Percentiles rank a stretch among this genome's conserved stretches.
Evolutionary conservation across 2,329 filamentous ascomycete genomes (phyloP).

Genomic region (Alternaria sp.): DNA sequence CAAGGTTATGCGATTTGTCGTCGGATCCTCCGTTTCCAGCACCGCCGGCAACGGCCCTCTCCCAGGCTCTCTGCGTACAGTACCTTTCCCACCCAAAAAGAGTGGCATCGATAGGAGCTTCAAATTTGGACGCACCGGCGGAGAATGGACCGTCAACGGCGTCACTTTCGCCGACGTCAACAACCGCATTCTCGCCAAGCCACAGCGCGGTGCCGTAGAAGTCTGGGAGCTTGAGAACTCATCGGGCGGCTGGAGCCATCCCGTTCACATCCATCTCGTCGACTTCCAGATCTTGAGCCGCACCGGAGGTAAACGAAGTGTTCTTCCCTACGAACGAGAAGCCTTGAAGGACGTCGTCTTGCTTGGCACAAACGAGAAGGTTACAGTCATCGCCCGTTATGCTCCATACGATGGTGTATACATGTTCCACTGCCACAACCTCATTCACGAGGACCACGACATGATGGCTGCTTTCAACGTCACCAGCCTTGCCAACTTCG

Average conservation of each 20-base stretch:
- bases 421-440: conserved; percentile 58
- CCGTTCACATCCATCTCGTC: conserved; percentile 65
- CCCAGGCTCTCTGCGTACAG: conserved; percentile 34
- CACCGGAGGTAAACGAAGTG: conserved; percentile 50
- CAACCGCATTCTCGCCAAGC: conserved; percentile 47
- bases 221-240: conserved; percentile 55
- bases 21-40: conserved; percentile 45
- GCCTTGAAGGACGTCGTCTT: conserved; percentile 66
- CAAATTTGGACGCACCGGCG: conserved; percentile 38
- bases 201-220: conserved; percentile 44
- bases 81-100: conserved; percentile 43
- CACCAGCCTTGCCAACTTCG: conserved; percentile 41
- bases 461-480: conserved; percentile 57
- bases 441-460: conserved; percentile 55
- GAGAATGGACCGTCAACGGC: conserved; percentile 50
- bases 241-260: conserved; percentile 61
- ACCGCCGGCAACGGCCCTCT: conserved; percentile 35
- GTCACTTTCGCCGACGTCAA: conserved; percentile 44
- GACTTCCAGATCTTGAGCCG: conserved; percentile 64
- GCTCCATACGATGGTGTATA: conserved; percentile 57
- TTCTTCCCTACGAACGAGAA: conserved; percentile 61
- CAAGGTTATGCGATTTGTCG: conserved; percentile 54
- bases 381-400: conserved; percentile 41
- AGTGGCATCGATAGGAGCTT: conserved; percentile 41
- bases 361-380: conserved; percentile 57